Conservation (phyloP, 2,329 filamentous ascomycete species). For the Hypoxylon sp. region DNA sequence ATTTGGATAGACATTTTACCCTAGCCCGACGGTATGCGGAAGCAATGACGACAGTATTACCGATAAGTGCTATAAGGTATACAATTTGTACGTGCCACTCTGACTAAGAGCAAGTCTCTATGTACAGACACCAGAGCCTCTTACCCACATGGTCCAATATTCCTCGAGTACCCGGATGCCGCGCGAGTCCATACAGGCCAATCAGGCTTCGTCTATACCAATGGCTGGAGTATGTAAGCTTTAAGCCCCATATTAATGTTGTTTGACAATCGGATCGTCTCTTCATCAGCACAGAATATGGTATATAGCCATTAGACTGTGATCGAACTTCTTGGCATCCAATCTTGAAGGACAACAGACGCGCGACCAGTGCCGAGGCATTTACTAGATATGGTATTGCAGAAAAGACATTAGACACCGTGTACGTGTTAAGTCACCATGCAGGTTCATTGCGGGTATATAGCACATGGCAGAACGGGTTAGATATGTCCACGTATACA, state of each 20-base stretch:
- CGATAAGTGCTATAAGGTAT: not conserved
- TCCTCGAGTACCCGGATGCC: not conserved
- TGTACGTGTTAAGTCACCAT: conserved; percentile 2
- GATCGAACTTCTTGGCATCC: conserved; percentile 14
- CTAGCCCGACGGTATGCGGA: conserved; percentile 8
- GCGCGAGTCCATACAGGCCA: not conserved
- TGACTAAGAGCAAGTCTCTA: not conserved
- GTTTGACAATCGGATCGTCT: not conserved
- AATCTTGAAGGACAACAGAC: not conserved
- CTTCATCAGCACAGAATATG: not conserved
- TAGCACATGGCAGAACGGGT: not conserved
- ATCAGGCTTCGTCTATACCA: not conserved
- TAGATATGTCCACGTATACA: conserved; percentile 27
- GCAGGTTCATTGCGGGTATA: not conserved
- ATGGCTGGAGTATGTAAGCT: not conserved
- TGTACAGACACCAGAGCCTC: not conserved
- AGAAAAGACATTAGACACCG: not conserved
- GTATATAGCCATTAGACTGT: not conserved
- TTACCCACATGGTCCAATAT: not conserved
- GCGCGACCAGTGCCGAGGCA: conserved; percentile 34
- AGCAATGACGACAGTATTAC: conserved; percentile 18
- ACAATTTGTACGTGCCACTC: not conserved
- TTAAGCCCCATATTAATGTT: not conserved
- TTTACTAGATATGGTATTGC: conserved; percentile 17
- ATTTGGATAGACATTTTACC: not conserved